Conservation (phyloP, 1,139 yeast species). For the Kurtzmaniella quercitrusa region DNA sequence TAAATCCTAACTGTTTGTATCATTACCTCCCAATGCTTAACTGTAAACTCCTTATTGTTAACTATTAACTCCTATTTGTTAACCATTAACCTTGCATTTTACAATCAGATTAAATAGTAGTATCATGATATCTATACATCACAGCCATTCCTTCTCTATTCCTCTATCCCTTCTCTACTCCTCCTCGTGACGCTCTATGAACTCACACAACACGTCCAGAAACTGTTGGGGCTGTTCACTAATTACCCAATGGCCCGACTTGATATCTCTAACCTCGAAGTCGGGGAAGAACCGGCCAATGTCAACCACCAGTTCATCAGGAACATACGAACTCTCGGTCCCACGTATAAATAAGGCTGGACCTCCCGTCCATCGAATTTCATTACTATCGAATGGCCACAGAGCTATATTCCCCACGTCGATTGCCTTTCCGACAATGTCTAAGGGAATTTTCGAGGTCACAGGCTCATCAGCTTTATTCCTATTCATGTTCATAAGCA, state of each 20-base stretch:
- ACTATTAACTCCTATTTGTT: no score
- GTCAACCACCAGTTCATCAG: constrained; percentile 76
- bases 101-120: no score
- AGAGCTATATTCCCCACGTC: constrained; percentile 61
- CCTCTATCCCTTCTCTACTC: constrained; percentile 3
- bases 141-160: neutral
- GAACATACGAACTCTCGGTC: constrained; percentile 68
- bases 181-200: constrained; percentile 56
- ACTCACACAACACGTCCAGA: constrained; percentile 51
- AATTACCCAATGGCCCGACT: constrained; percentile 90
- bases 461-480: constrained; percentile 34
- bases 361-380: constrained; percentile 53
- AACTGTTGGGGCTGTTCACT: constrained; percentile 76
- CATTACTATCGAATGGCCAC: constrained; percentile 67
- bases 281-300: constrained; percentile 78
- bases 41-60: no score
- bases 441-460: constrained; percentile 64
- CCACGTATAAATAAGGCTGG: constrained; percentile 84
- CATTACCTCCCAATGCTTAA: no score
- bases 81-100: no score
- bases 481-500: constrained; percentile 64
- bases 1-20: no score
- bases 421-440: constrained; percentile 59
- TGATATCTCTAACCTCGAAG: constrained; percentile 68
- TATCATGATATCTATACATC: no score